Percentiles rank a stretch among this genome's conserved stretches.
Evolutionary conservation across 2,329 filamentous ascomycete genomes (phyloP).

Genomic region (Furcasterigmium sp.): DNA sequence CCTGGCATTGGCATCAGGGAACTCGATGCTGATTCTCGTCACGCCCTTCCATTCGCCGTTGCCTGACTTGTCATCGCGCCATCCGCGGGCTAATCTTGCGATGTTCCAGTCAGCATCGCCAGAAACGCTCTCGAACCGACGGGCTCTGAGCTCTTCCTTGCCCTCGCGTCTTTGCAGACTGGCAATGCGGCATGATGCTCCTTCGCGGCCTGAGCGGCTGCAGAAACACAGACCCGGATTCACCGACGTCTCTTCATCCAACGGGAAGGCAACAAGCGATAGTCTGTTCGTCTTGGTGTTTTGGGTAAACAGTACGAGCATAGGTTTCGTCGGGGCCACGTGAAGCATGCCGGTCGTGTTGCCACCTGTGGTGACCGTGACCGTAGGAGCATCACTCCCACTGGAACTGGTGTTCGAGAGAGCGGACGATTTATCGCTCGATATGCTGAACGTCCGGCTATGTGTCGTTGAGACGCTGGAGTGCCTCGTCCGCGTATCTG

Average conservation of each 20-base stretch:
- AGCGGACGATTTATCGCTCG: conserved; percentile 7
- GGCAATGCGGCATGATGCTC: conserved; percentile 8
- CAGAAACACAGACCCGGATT: conserved; percentile 30
- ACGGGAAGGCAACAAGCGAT: conserved; percentile 22
- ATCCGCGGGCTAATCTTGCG: conserved; percentile 18
- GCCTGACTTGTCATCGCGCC: conserved; percentile 6
- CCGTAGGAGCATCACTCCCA: conserved; percentile 9
- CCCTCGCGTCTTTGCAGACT: conserved; percentile 21
- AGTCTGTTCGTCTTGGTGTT: conserved; percentile 13
- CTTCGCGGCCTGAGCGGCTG: conserved; percentile 18
- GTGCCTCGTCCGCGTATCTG: background rate
- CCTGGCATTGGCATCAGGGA: conserved; percentile 14
- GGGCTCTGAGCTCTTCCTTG: conserved; percentile 15
- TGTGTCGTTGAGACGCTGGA: conserved; percentile 9
- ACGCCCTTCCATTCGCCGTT: conserved; percentile 17
- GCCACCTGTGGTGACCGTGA: conserved; percentile 13
- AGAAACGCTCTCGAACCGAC: conserved; percentile 17
- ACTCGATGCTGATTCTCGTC: conserved; percentile 23
- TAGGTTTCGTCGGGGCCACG: conserved; percentile 22
- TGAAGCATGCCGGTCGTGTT: conserved; percentile 22
- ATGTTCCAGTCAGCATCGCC: conserved; percentile 21
- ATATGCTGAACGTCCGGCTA: conserved; percentile 12
- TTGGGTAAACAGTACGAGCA: conserved; percentile 27
- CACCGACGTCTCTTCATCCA: conserved; percentile 24
- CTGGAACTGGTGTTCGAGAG: conserved; percentile 11